Evolutionary conservation across 2,329 filamentous ascomycete genomes (phyloP).

Genomic region (Sporothrix dimorphospora): DNA sequence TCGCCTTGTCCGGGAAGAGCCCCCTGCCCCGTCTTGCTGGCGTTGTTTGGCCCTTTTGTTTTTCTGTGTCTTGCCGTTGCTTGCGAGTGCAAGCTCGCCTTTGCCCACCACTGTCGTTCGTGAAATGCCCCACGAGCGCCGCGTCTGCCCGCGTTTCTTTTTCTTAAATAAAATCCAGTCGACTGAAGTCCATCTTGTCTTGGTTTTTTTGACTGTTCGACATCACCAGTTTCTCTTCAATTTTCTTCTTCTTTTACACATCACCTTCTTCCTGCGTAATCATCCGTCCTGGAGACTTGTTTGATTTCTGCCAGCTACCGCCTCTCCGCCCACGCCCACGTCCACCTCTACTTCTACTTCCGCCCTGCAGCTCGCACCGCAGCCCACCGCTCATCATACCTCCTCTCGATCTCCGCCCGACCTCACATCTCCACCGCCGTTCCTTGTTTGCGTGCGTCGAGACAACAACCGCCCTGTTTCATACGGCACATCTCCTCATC

Average conservation of each 20-base stretch:
- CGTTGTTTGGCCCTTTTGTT: background rate
- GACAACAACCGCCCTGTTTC: background rate
- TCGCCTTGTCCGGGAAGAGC: conserved; percentile 3
- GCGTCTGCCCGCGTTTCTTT: background rate
- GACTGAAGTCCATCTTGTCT: background rate
- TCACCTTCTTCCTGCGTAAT: background rate
- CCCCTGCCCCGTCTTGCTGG: background rate
- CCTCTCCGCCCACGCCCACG: too few species aligned
- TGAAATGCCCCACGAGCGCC: conserved; percentile 10
- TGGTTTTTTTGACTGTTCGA: background rate
- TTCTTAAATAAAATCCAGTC: background rate
- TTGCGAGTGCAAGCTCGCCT: background rate
- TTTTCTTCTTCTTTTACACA: background rate
- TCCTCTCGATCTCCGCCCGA: background rate
- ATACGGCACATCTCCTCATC: background rate
- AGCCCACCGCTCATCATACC: background rate
- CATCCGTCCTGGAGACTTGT: background rate
- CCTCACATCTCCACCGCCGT: background rate
- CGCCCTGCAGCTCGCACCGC: background rate
- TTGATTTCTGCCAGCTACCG: background rate
- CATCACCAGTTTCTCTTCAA: background rate
- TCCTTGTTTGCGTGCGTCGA: conserved; percentile 6
- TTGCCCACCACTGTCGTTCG: background rate
- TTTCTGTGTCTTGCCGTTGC: background rate
- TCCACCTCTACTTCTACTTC: background rate